Base-by-base conservation (phyloP, 495 filamentous ascomycete species). In the Aspergillus leporis region DNA sequence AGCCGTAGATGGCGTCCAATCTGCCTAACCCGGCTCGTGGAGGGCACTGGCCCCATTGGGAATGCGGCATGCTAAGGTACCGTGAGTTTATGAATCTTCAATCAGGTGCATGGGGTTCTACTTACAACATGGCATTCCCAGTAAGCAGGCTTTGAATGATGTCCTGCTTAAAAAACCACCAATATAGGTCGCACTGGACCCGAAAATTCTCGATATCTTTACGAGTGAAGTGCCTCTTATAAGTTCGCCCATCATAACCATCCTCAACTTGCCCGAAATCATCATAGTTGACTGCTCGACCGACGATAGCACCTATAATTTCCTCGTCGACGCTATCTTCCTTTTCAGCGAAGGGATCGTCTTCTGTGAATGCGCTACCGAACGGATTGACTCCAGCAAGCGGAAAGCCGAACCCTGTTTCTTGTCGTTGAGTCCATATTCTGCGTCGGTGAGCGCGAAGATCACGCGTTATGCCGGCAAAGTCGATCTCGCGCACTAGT, bases 131-230 rank as follows among this genome's bases (percentile, higher is more conserved):
- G 51, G 81, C 79, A 59, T 92, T 90, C 2, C 90, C 94, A 64
- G 94, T 93, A 36, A 98, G 75, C 57, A 97, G 81, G 66, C 91
- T 92, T 70, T 97, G 93, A 64, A 92, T 90, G 6, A 88, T 83
- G 73, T 98, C 94, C 73, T 96, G 93, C 74, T 96, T 95, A 55
- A 81, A 86, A 72, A 89, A 98, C 92, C 91, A 98, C 94, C 94
- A 98, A 74, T 89, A 96, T 30, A 98, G 77, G 73, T 98, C 94
- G 55, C 88, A 84, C 53, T 95, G 83, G 38, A 90, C 83, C 67
- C 91, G 85, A 65, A 90, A 95, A 23, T 76, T 83, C 59, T 93
- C 90, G 51, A 93, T 81, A 50, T 94, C 91, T 56, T 85, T 88
- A 19, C 84, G 79, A 4, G 85, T 84, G 43, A 88, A 85, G n/a